Evolutionary conservation across 1,284 basidiomycete genomes (phyloP).

Genomic region (Leccinum insolens): DNA sequence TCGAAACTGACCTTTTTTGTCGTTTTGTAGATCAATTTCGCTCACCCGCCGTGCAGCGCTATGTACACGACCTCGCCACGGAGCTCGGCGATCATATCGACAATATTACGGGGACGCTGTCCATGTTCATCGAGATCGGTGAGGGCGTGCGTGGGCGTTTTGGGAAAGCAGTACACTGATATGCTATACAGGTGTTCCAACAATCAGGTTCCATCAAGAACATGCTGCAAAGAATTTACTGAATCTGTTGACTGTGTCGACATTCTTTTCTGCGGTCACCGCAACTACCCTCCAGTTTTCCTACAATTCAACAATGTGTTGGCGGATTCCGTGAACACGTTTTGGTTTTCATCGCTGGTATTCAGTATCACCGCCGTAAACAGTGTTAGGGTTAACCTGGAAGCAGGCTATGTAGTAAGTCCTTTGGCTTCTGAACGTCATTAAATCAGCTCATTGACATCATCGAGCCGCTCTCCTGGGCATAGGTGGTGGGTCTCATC

Average conservation of each 20-base stretch:
- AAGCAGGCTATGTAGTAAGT: conserved; percentile 64
- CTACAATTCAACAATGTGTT: conserved; percentile 13
- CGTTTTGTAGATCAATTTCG: conserved; percentile 49
- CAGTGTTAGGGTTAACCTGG: conserved; percentile 52
- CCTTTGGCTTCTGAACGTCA: conserved; percentile 14
- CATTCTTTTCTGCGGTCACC: conserved; percentile 19
- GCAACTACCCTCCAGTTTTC: conserved; percentile 55
- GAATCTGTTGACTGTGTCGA: conserved; percentile 60
- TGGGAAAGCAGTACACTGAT: conserved; percentile 24
- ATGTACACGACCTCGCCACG: conserved; percentile 53
- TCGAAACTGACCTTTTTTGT: conserved; percentile 17
- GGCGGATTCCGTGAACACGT: no score
- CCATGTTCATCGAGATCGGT: conserved; percentile 59
- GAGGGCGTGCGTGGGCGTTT: conserved; percentile 26
- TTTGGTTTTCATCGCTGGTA: no score
- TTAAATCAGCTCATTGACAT: conserved; percentile 27
- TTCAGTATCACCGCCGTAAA: no score
- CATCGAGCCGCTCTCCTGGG: conserved; percentile 54
- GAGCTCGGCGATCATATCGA: conserved; percentile 61
- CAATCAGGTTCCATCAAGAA: conserved; percentile 61
- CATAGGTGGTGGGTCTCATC: conserved; percentile 55
- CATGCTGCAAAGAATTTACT: conserved; percentile 54
- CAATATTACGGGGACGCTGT: conserved; percentile 51
- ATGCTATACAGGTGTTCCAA: conserved; percentile 52
- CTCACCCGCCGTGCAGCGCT: conserved; percentile 55